Evolutionary conservation across 768 basidiomycete genomes (phyloP), one percentile per base, ranked within the genome.

Genomic region (Chalciporus pseudorubinellus): DNA sequence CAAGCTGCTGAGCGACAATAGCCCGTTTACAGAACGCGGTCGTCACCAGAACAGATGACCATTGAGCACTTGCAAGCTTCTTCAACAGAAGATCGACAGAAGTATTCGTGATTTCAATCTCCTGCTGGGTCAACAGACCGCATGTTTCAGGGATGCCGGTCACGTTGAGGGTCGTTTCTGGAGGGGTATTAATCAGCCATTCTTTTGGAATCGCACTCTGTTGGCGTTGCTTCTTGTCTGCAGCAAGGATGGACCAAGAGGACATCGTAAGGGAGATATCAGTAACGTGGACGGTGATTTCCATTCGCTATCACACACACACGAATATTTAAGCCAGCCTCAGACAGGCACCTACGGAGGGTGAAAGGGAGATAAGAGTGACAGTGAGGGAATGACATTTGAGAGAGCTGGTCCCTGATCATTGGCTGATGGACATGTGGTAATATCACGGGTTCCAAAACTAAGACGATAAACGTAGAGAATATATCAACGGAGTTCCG

Each of bases 11-110:
- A 4, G 89, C 89, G 39, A 93, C 67, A 39, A 88, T 77, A 0
- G 91, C 91, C 39, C 89, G 73, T 67, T 91, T 91, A 58, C 78
- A 82, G 68, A 85, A 92, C 0, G 89, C 87, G 0, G 72, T 81
- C 0, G 84, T 85, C 3, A 90, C 87, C 14, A 81, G 79, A 2
- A 87, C 79, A 2, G 85, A 72, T 0, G 85, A 75, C 83, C 83
- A 89, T 40, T 71, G 65, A 3, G 74, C 75, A 1, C 59, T 67
- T 13, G 78, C 79, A 13, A 92, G 69, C 29, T 77, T 84, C 22
- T 68, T 52, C 26, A 90, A 70, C 4, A 91, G 65, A 7, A 64
- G 58, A 13, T 73, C 68, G 5, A 80, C 70, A 6, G 70, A 51
- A 0, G 76, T 68, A 39, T 72, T 73, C 3, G 87, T 89, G 36